Conservation (phyloP, 345 rosid species). For the Brassica juncea region DNA sequence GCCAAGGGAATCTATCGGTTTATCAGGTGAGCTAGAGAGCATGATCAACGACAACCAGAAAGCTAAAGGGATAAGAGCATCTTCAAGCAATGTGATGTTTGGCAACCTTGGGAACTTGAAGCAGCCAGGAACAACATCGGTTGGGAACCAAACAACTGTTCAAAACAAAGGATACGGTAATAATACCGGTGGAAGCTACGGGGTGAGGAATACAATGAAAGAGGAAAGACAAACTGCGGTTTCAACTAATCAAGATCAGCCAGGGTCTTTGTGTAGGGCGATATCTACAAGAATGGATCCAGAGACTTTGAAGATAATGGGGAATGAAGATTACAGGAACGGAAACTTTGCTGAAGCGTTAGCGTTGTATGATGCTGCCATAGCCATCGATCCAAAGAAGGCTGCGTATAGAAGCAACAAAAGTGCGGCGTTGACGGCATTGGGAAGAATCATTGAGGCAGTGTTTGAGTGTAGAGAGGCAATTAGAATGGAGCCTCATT, state of each 20-base stretch:
- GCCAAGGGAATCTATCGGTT: conserved; percentile 54
- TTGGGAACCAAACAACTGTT: conserved; percentile 40
- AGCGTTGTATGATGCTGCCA: conserved; percentile 89
- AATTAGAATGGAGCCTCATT: conserved; percentile 74
- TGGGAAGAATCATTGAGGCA: conserved; percentile 83
- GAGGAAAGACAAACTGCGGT: conserved; percentile 40
- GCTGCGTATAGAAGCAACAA: conserved; percentile 89
- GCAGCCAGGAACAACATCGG: conserved; percentile 49
- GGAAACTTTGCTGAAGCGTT: conserved; percentile 80
- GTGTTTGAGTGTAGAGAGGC: conserved; percentile 91
- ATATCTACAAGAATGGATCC: conserved; percentile 94
- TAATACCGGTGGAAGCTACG: conserved; percentile 48
- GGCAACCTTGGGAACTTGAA: conserved; percentile 83
- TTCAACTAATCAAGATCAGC: conserved; percentile 27
- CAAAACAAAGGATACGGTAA: conserved; percentile 44
- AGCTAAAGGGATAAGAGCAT: conserved; percentile 60
- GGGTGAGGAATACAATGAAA: conserved; percentile 46
- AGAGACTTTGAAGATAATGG: conserved; percentile 83
- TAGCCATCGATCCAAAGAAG: conserved; percentile 75
- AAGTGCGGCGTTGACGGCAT: conserved; percentile 77
- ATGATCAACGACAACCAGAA: conserved; percentile 76
- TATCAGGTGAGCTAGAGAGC: conserved; percentile 89
- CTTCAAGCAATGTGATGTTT: conserved; percentile 77
- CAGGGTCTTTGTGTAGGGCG: conserved; percentile 72
- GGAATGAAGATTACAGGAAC: conserved; percentile 92